Evolutionary conservation across 257 asterid genomes (phyloP), one percentile per base, ranked within the genome.

Genomic region (Solanum piurae): DNA sequence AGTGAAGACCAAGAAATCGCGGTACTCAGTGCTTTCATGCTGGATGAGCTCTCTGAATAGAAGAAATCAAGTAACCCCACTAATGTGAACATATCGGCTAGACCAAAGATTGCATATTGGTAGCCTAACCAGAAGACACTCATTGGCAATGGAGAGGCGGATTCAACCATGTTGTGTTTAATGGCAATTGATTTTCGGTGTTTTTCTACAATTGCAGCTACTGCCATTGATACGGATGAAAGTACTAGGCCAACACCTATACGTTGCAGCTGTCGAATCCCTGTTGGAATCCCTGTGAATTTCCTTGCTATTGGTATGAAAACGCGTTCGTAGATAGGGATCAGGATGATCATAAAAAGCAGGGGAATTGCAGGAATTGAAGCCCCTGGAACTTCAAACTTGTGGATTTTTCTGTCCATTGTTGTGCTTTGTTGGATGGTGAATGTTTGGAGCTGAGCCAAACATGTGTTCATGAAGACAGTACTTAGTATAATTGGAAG

Each of bases 401-500:
- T 87, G 89, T 94, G 89, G 25, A 95, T 83, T 27, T 77, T 92
- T 92, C 94, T 90, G 90, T 94, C 91, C 92, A 92, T 89, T 46
- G 97, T 95, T 20, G 85, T 91, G 92, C 96, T 91, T 88, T 95
- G 98, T 87, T 95, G 97, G 90, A 95, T 89, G 72, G 95, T 85
- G 83, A 95, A 94, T n/a, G 98, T 95, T 83, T 93, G 98, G 69
- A 93, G 96, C 87, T 95, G 98, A 77, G 98, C 97, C 83, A 95
- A 79, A 87, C 98, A 94, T 2, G 98, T 94, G 92, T 95, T 95
- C 98, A 94, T 93, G 93, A 95, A 94, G 37, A 94, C 88, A 2
- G 96, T 94, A 89, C 95, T 95, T 72, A 93, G 74, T 62, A 95
- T 91, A 76, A 95, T 90, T 27, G 98, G 98, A 11, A 94, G 90